Evolutionary conservation across 495 filamentous ascomycete genomes (phyloP).

Genomic region (Chaetomidium leptoderma): DNA sequence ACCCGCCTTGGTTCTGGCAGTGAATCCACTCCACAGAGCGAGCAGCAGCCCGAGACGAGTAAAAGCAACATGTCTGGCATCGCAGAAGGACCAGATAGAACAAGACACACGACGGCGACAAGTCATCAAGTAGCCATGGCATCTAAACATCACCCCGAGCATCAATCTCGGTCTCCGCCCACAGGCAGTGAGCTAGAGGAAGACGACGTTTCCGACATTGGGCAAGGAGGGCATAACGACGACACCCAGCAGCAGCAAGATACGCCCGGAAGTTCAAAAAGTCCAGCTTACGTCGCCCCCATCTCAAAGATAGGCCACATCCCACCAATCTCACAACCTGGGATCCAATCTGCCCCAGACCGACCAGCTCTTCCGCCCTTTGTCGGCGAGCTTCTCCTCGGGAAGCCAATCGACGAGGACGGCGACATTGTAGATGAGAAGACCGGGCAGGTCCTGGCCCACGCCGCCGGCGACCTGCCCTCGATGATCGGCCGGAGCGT

Average conservation of each 20-base stretch:
- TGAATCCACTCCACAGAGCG: background rate
- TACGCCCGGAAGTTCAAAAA: constrained; percentile 16
- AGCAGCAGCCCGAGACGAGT: background rate
- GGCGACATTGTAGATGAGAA: constrained; percentile 68
- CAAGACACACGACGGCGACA: background rate
- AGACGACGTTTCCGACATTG: constrained; percentile 4
- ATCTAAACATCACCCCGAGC: constrained; percentile 2
- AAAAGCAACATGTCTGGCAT: background rate
- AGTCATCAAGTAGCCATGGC: constrained; percentile 1
- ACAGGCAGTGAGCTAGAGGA: background rate
- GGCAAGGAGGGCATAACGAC: constrained; percentile 3
- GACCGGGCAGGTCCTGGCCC: constrained; percentile 43
- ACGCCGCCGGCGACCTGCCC: constrained; percentile 44
- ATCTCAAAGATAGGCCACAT: constrained; percentile 33
- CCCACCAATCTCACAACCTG: constrained; percentile 17
- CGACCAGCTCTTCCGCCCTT: constrained; percentile 27
- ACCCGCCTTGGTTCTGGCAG: background rate
- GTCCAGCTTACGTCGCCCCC: constrained; percentile 32
- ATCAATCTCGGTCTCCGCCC: background rate
- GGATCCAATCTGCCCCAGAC: constrained; percentile 15
- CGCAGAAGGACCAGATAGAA: background rate
- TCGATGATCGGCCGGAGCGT: constrained; percentile 44
- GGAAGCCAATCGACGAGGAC: constrained; percentile 67
- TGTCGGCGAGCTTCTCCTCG: constrained; percentile 57
- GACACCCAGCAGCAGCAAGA: constrained; percentile 9